Conservation (phyloP, 495 filamentous ascomycete genomes). For the Penicillium tannophilum region DNA sequence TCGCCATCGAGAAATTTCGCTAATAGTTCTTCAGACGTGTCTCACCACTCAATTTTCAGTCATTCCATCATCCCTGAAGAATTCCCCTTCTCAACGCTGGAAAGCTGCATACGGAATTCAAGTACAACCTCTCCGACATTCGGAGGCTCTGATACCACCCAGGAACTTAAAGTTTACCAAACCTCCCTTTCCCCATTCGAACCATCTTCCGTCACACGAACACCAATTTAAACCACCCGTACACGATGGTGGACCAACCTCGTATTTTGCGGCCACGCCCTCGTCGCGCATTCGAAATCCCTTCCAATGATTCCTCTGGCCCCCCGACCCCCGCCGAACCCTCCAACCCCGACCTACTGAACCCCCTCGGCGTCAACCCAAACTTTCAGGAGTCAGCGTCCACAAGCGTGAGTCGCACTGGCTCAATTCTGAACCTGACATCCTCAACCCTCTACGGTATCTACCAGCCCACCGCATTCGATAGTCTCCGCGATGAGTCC, state of each 20-base stretch:
- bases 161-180: conserved; percentile 3
- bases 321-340: conserved; percentile 49
- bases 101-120: background rate
- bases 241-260: conserved; percentile 49
- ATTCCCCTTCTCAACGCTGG: background rate
- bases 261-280: conserved; percentile 72
- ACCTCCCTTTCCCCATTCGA: background rate
- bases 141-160: conserved; percentile 11
- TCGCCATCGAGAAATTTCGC: conserved; percentile 10
- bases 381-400: conserved; percentile 24
- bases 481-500: conserved; percentile 51
- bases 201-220: background rate
- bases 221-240: conserved; percentile 6
- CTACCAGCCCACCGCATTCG: conserved; percentile 69
- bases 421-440: conserved; percentile 84
- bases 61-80: background rate
- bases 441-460: conserved; percentile 89
- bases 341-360: conserved; percentile 36
- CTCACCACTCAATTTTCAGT: conserved; percentile 7
- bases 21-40: conserved; percentile 16
- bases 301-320: conserved; percentile 56
- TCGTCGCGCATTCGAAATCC: conserved; percentile 71
- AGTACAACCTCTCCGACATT: conserved; percentile 5
- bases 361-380: conserved; percentile 15
- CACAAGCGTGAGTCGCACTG: conserved; percentile 57